These are phyloP conservation scores for Penicillium cinerascens DNA, from an alignment of 495 filamentous ascomycete species.

Conservation along the genomic window DNA sequence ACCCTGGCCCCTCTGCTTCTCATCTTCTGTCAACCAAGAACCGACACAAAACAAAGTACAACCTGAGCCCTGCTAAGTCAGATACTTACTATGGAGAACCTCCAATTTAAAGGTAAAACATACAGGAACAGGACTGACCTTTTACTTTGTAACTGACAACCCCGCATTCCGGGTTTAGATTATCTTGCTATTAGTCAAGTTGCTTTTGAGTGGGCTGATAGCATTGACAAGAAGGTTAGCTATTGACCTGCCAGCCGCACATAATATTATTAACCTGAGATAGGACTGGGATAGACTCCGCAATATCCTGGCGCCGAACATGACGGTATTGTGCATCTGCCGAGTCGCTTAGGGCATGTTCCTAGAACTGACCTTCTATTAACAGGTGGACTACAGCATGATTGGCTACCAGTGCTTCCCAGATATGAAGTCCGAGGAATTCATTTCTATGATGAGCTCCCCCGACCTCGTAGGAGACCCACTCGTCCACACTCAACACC, in stretches of 20 bases:
- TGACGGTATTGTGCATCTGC: conserved; percentile 42
- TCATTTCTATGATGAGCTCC: conserved; percentile 24
- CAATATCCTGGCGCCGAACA: conserved; percentile 62
- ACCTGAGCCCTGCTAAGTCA: too few species aligned
- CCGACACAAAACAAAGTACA: too few species aligned
- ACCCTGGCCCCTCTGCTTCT: too few species aligned
- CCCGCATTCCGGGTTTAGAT: too few species aligned
- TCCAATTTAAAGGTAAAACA: too few species aligned
- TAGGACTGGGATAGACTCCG: conserved; percentile 61
- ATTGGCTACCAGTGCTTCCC: conserved; percentile 20
- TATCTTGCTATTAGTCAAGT: background rate
- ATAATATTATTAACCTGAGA: background rate
- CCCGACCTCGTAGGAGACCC: conserved; percentile 26
- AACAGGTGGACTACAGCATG: conserved; percentile 33
- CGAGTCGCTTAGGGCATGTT: background rate
- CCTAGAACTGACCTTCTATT: background rate
- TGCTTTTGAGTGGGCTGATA: background rate
- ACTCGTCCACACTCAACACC: conserved; percentile 31
- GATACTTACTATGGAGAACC: too few species aligned
- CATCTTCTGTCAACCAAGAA: too few species aligned
- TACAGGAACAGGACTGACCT: too few species aligned
- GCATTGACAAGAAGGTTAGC: background rate
- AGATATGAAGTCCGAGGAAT: conserved; percentile 24
- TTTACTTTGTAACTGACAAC: too few species aligned
- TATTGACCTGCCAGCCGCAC: background rate